Evolutionary conservation across 495 filamentous ascomycete species (phyloP), one percentile per base, ranked within the genome.

Genomic region (Gamarada debralockiae): DNA sequence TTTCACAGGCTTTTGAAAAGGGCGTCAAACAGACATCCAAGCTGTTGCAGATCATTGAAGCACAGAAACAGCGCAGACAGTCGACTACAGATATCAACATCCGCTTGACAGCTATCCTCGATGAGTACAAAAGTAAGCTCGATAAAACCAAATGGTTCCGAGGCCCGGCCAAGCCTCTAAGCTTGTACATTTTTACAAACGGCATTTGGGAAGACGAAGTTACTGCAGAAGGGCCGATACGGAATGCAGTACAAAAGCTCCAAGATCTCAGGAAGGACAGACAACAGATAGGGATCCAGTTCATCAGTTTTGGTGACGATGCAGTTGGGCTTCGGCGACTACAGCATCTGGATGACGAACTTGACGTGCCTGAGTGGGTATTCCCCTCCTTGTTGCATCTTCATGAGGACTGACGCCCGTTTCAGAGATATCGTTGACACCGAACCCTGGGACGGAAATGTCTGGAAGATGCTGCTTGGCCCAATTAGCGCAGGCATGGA

Each of bases 301-400:
- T 73, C 59, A 67, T 75, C 38, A 66, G 64, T 2, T 73, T 73
- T 48, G 72, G 71, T 10, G 53, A 71, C 25, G 53, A 67, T 41
- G 20, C 48, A 27, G 53, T 48, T 15, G 68, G 65, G 4, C 60
- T 47, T 25, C 27, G 44, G 36, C 52, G 62, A 29, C 63, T 76
- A 6, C 27, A 60, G n/a, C 38, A 57, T 9, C 52, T 74, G 0
- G 71, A 72, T 36, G 31, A 52, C 34, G 57, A 49, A 21, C 56
- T 66, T 14, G 34, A 29, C n/a, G 15, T 47, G 15, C 27, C 36
- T 20, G 10, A 20, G 43, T 45, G 8, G 36, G 46, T 22, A n/a
- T 41, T 6, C 4, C 10, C 22, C 13, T 48, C 23, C 13, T 18
- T 14, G 14, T 31, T 13, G 6, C 15, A 33, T 17, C 23, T 17